A percentile compares a stretch with the other conserved stretches of the same genome.
Conservation (phyloP, 768 basidiomycete species). For the Austroboletus eburneus region DNA sequence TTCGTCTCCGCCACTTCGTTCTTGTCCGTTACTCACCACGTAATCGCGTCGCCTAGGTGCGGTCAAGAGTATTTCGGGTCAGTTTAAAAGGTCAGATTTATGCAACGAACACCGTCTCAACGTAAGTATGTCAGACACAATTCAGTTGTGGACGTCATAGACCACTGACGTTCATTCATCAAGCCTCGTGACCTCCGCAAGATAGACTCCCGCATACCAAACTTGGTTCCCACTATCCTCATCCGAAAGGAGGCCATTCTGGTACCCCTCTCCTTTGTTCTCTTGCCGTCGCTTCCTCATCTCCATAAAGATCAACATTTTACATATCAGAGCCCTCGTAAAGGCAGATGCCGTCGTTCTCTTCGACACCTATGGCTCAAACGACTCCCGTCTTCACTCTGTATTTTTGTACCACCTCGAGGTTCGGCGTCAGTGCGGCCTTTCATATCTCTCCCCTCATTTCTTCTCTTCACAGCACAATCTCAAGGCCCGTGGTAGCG, state of each 20-base stretch:
- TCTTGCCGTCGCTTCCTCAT: constrained; percentile 10
- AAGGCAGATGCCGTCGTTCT: constrained; percentile 90
- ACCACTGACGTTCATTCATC: constrained; percentile 22
- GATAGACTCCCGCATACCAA: constrained; percentile 92
- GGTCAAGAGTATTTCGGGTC: constrained; percentile 83
- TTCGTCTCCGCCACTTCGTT: constrained; percentile 2
- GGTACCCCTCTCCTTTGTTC: constrained; percentile 41
- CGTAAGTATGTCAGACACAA: constrained; percentile 47
- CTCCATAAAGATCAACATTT: constrained; percentile 69
- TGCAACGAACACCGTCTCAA: constrained; percentile 85
- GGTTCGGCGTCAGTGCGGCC: constrained; percentile 37
- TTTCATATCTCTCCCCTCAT: constrained; percentile 4
- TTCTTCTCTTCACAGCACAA: constrained; percentile 58
- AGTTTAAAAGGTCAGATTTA: constrained; percentile 88
- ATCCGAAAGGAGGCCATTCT: constrained; percentile 84
- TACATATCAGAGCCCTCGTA: constrained; percentile 92
- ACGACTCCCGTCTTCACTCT: constrained; percentile 81
- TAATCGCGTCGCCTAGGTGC: constrained; percentile 50
- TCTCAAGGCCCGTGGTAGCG: constrained; percentile 63
- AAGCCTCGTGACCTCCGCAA: constrained; percentile 95
- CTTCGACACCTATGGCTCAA: constrained; percentile 89
- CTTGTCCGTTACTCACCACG: constrained; percentile 17
- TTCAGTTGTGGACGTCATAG: constrained; percentile 15
- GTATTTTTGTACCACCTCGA: constrained; percentile 87
- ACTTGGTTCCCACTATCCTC: constrained; percentile 92